Evolutionary conservation across 75 land plant species (phyloP).

Genomic region (Adiantum capillusveneris): DNA sequence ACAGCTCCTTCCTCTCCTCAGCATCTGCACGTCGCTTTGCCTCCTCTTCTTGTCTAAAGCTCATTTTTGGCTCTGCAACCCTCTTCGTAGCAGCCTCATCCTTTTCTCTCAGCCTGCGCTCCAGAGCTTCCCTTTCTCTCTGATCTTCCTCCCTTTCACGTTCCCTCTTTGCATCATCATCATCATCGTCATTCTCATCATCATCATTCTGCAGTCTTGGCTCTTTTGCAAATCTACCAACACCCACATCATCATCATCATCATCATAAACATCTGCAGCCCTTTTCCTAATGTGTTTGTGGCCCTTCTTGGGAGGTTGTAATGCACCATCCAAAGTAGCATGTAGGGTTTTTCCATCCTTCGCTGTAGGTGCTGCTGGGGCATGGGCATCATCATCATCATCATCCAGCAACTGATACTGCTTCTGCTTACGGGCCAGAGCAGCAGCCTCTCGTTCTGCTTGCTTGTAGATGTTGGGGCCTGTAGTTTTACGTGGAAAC

Average conservation of each 20-base stretch:
- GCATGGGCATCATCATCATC: conserved; percentile 64
- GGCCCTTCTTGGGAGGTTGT: conserved; percentile 15
- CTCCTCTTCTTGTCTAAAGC: conserved; percentile 77
- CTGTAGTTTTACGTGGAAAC: conserved; percentile 55
- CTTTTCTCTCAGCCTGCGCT: conserved; percentile 58
- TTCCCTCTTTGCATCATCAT: conserved; percentile 46
- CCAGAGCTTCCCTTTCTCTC: conserved; percentile 77
- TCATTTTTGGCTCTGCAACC: conserved; percentile 65
- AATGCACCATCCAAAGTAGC: not conserved
- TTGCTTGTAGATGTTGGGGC: conserved; percentile 56
- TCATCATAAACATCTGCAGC: conserved; percentile 37
- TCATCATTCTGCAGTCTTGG: conserved; percentile 5
- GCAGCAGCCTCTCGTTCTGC: conserved; percentile 79
- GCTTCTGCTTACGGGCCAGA: conserved; percentile 55
- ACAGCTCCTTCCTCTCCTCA: conserved; percentile 43
- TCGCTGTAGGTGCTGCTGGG: conserved; percentile 2
- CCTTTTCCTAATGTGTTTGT: conserved; percentile 64
- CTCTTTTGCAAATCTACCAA: not conserved
- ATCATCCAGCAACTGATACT: conserved; percentile 56
- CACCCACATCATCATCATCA: conserved; percentile 54
- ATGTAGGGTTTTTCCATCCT: not conserved
- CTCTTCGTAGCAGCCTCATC: conserved; percentile 84
- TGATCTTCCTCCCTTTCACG: conserved; percentile 74
- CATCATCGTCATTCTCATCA: conserved; percentile 35
- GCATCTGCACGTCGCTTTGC: conserved; percentile 70